Evolutionary conservation across 345 rosid species (phyloP).

Genomic region (Aurinia saxatilis): DNA sequence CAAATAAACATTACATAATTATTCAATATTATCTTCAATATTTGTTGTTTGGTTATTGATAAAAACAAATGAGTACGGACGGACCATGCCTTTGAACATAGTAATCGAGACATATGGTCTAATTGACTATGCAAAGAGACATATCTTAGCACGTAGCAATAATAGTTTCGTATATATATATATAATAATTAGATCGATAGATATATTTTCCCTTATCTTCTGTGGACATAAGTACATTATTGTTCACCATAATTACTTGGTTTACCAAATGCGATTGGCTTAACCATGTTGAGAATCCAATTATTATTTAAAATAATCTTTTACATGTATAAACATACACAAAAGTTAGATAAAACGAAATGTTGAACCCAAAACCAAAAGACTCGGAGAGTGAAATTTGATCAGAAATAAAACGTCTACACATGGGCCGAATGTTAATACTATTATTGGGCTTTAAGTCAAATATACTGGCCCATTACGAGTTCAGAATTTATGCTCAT

Average conservation of each 20-base stretch:
- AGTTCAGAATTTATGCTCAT: too few relatives aligned
- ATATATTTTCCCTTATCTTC: not conserved
- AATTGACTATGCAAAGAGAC: slow-evolving; percentile 22
- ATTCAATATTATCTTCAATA: slow-evolving; percentile 16
- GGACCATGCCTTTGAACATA: slow-evolving; percentile 26
- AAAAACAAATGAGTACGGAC: slow-evolving; percentile 11
- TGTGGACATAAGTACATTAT: not conserved
- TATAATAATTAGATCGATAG: not conserved
- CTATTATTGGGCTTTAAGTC: not conserved
- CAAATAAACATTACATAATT: not conserved
- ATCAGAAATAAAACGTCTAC: not conserved
- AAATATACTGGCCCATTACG: not conserved
- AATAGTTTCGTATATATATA: not conserved
- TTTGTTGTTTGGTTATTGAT: not conserved
- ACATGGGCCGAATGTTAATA: not conserved
- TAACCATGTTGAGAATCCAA: too few relatives aligned
- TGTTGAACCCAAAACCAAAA: not conserved
- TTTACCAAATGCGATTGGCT: not conserved
- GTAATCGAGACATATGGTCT: slow-evolving; percentile 21
- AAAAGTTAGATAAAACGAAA: too few relatives aligned
- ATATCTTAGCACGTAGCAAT: slow-evolving; percentile 24
- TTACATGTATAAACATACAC: too few relatives aligned
- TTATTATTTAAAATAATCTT: too few relatives aligned
- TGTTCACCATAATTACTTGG: not conserved
- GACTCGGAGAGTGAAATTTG: not conserved